A percentile compares a stretch with the other conserved stretches of the same genome.
These are phyloP conservation scores for Kluyveromyces wickerhamii DNA, from an alignment of 805 yeast species.

Conservation along the genomic window DNA sequence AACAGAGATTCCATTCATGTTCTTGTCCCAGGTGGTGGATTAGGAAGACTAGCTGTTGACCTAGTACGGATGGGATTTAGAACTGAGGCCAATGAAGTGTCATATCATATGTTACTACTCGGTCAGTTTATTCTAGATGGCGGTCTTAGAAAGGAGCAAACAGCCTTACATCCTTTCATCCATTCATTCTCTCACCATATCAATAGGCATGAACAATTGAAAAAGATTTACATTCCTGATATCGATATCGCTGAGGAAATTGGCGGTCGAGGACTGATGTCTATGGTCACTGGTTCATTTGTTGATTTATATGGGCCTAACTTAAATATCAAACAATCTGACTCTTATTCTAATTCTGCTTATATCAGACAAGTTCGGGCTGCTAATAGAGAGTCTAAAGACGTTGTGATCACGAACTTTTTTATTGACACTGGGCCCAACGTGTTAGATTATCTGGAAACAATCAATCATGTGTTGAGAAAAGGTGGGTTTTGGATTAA, in stretches of 20 bases:
- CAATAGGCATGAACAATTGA: conserved; percentile 35
- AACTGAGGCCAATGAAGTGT: conserved; percentile 52
- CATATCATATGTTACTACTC: conserved; percentile 51
- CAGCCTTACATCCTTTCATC: conserved; percentile 41
- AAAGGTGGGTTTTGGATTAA: conserved; percentile 47
- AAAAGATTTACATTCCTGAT: conserved; percentile 44
- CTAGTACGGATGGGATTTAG: conserved; percentile 41
- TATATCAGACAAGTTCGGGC: conserved; percentile 27
- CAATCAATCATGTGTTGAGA: conserved; percentile 38
- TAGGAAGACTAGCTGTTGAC: conserved; percentile 48
- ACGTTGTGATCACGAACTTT: conserved; percentile 43
- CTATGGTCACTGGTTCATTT: conserved; percentile 63
- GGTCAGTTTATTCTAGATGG: conserved; percentile 44
- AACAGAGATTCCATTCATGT: conserved; percentile 33
- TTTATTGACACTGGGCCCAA: conserved; percentile 52
- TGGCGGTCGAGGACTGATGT: conserved; percentile 41
- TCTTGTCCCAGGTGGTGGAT: conserved; percentile 52
- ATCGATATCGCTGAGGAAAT: conserved; percentile 30
- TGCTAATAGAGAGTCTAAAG: conserved; percentile 31
- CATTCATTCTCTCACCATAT: conserved; percentile 40
- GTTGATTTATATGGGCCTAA: conserved; percentile 50
- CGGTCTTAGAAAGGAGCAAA: conserved; percentile 31
- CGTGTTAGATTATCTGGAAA: conserved; percentile 43
- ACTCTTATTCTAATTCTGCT: conserved; percentile 20
- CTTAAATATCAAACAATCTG: conserved; percentile 15